phyloP scores from a whole-genome alignment of 164 flowering plant genomes.

The Macadamia integrifolia region DNA sequence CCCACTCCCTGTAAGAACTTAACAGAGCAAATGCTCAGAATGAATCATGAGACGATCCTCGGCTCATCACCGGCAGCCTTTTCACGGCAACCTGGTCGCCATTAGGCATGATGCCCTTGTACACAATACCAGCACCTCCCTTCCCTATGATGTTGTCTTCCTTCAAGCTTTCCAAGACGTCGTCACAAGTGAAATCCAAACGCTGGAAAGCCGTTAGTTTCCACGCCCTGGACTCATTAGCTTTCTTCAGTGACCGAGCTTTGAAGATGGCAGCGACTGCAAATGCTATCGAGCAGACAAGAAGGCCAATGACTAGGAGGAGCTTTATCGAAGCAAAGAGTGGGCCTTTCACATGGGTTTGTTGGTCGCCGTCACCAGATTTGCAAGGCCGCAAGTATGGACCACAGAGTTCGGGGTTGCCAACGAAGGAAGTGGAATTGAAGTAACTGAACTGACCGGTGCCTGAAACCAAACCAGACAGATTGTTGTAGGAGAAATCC shows the following conservation, averaged over 20 bases:
- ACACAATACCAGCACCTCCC: no score
- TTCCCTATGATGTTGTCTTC: no score
- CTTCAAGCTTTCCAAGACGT: constrained; percentile 82
- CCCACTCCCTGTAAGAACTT: no score
- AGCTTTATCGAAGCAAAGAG: constrained; percentile 79
- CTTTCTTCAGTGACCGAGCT: constrained; percentile 77
- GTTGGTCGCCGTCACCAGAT: no score
- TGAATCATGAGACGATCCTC: constrained; percentile 89
- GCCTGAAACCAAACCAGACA: constrained; percentile 85
- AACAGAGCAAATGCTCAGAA: no score
- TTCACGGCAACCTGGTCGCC: constrained; percentile 87
- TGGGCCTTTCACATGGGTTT: no score
- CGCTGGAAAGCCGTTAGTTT: constrained; percentile 96
- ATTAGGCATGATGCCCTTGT: no score
- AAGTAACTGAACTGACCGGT: constrained; percentile 95
- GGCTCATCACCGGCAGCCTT: constrained; percentile 79
- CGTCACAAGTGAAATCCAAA: constrained; percentile 81
- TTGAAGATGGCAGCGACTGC: constrained; percentile 85
- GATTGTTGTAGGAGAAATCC: constrained; percentile 86
- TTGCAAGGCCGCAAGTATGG: no score
- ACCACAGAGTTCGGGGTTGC: no score
- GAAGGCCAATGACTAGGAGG: constrained; percentile 77
- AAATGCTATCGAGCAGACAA: constrained; percentile 82
- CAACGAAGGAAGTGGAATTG: no score
- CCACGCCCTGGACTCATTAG: constrained; percentile 76